These are phyloP conservation scores for Trichosporon sp. DNA, from an alignment of 1,284 basidiomycete species.

Conservation along the genomic window DNA sequence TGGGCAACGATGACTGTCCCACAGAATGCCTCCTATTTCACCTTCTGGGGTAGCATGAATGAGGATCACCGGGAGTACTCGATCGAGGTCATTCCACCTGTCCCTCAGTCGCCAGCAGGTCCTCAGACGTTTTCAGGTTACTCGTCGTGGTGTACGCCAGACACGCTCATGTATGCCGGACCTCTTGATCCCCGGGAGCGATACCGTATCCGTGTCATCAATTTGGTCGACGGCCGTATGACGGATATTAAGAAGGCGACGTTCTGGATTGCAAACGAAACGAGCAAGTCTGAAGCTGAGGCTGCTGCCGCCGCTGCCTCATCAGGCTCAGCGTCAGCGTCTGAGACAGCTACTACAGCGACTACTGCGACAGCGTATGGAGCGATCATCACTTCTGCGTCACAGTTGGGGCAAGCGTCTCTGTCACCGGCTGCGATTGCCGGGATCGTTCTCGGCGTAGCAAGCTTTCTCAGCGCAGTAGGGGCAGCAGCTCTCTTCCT, in stretches of 20 bases:
- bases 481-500: neutral
- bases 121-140: neutral
- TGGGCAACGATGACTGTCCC: neutral
- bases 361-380: too few species aligned
- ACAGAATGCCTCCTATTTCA: neutral
- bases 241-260: neutral
- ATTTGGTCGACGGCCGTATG: neutral
- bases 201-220: neutral
- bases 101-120: neutral
- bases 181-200: neutral
- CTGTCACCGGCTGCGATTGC: neutral
- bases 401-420: too few species aligned
- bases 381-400: too few species aligned
- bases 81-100: neutral
- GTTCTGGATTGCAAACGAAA: neutral
- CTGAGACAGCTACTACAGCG: too few species aligned
- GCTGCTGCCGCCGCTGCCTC: neutral
- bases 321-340: neutral
- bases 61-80: neutral
- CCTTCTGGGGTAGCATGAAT: conserved; percentile 1
- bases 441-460: neutral
- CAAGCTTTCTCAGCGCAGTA: neutral
- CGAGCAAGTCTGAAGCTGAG: neutral
- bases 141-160: neutral
- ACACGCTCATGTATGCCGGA: neutral